A percentile compares a stretch with the other conserved stretches of the same genome.
Conservation (phyloP, 306 rosid species). For the Medicago arabica region DNA sequence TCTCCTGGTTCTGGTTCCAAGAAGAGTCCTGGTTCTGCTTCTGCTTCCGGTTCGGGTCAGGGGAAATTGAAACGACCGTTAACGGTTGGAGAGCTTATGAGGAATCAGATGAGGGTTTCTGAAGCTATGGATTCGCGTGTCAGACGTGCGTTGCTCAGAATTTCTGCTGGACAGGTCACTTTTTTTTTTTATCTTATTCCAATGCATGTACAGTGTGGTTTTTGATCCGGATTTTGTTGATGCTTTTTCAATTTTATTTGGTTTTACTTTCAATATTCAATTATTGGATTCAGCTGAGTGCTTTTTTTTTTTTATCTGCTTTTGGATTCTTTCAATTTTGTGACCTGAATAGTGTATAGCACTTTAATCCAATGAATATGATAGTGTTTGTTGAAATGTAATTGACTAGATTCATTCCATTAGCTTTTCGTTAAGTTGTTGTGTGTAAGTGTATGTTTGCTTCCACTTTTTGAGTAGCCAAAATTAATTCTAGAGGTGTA, state of each 20-base stretch:
- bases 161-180: slow-evolving; percentile 89
- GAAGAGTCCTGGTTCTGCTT: slow-evolving; percentile 88
- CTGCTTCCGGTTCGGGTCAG: slow-evolving; percentile 66
- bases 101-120: slow-evolving; percentile 95
- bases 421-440: background rate
- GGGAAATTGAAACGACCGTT: slow-evolving; percentile 69
- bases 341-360: background rate
- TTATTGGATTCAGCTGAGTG: background rate
- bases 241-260: slow-evolving; percentile 1
- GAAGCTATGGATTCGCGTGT: slow-evolving; percentile 93
- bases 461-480: too few relatives aligned
- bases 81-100: slow-evolving; percentile 96
- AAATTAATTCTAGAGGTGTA: too few relatives aligned
- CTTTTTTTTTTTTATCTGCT: slow-evolving; percentile 42
- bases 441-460: too few relatives aligned
- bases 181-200: background rate
- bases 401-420: slow-evolving; percentile 20
- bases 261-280: slow-evolving; percentile 2
- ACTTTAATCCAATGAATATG: slow-evolving; percentile 38
- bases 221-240: slow-evolving; percentile 41
- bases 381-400: background rate
- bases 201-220: slow-evolving; percentile 28
- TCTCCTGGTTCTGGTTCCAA: slow-evolving; percentile 88
- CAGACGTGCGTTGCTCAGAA: slow-evolving; percentile 83
- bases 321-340: slow-evolving; percentile 33